phyloP scores from a whole-genome alignment of 441 rosid species.

The Hura crepitans region DNA sequence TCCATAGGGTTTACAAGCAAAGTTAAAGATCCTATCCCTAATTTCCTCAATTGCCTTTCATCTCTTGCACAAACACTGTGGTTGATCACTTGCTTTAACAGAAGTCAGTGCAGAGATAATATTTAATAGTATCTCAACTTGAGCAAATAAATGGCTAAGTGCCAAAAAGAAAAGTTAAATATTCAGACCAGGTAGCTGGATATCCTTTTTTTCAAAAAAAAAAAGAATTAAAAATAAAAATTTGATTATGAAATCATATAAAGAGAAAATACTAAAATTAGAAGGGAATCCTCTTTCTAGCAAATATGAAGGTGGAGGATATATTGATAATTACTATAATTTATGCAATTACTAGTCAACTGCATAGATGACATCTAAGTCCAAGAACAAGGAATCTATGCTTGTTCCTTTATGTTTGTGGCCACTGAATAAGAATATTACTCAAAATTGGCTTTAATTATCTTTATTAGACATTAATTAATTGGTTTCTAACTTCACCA shows the following conservation, averaged over 20 bases:
- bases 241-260: too few relatives aligned
- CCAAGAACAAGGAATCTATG: not conserved
- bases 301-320: not conserved
- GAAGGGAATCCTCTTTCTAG: not conserved
- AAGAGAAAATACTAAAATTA: not conserved
- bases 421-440: constrained; percentile 1
- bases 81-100: constrained; percentile 24
- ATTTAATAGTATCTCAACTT: constrained; percentile 13
- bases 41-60: too few relatives aligned
- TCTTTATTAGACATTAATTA: too few relatives aligned
- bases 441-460: not conserved
- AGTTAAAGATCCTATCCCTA: not conserved
- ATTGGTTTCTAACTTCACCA: not conserved
- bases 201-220: too few relatives aligned
- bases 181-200: too few relatives aligned
- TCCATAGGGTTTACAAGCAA: too few relatives aligned
- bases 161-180: too few relatives aligned
- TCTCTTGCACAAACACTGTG: constrained; percentile 4
- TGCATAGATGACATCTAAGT: not conserved
- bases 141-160: too few relatives aligned
- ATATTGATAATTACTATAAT: too few relatives aligned
- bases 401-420: not conserved
- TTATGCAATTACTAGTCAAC: too few relatives aligned
- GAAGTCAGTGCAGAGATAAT: constrained; percentile 15
- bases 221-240: too few relatives aligned